Evolutionary conservation across 2,329 filamentous ascomycete genomes (phyloP).

Genomic region (Fusarium sp.): DNA sequence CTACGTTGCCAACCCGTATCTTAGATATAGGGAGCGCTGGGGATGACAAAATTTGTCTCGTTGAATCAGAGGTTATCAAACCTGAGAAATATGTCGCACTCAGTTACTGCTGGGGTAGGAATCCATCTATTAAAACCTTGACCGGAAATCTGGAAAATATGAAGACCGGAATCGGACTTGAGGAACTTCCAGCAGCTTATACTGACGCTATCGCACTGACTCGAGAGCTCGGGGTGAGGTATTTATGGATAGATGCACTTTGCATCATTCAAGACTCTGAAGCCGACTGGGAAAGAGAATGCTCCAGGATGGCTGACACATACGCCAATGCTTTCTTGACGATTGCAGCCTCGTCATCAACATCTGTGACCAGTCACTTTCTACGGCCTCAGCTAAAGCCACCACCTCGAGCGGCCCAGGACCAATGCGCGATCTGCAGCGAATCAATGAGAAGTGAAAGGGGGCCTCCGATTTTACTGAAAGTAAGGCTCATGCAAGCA

Average conservation of each 20-base stretch:
- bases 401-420: not conserved
- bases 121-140: conserved; percentile 4
- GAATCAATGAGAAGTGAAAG: not conserved
- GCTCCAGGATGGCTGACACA: conserved; percentile 22
- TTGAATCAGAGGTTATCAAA: not conserved
- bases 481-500: conserved; percentile 19
- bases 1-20: conserved; percentile 17
- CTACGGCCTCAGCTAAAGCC: conserved; percentile 5
- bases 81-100: conserved; percentile 23
- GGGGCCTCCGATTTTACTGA: not conserved
- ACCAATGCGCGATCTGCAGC: not conserved
- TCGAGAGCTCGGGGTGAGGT: conserved; percentile 7
- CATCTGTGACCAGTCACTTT: conserved; percentile 17
- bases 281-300: conserved; percentile 33
- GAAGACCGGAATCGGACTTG: conserved; percentile 5
- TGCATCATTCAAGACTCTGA: conserved; percentile 34
- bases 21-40: conserved; percentile 13
- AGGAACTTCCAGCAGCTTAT: conserved; percentile 21
- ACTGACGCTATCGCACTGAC: conserved; percentile 11
- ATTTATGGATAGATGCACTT: conserved; percentile 35
- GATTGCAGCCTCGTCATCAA: conserved; percentile 31
- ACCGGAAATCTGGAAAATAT: conserved; percentile 1
- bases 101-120: conserved; percentile 36
- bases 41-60: not conserved
- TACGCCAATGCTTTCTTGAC: conserved; percentile 31